Evolutionary conservation across 495 filamentous ascomycete species (phyloP).

Genomic region (Hyaloscypha variabilis): DNA sequence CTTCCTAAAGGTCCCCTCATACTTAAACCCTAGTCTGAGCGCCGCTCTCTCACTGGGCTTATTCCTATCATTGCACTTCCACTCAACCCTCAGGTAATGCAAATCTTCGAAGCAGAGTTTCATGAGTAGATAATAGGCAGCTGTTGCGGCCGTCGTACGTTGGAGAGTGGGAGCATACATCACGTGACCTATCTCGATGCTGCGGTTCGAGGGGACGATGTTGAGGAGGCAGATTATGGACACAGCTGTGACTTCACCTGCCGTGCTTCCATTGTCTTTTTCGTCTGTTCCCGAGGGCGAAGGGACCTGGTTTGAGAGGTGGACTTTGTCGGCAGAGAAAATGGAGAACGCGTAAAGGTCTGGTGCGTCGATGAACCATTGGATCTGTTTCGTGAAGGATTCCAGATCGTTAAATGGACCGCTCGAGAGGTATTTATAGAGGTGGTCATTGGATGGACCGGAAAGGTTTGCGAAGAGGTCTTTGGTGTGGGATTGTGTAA

Average conservation of each 20-base stretch:
- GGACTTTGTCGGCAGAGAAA: constrained; percentile 29
- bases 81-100: constrained; percentile 57
- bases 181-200: constrained; percentile 53
- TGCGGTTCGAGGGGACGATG: constrained; percentile 42
- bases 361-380: constrained; percentile 31
- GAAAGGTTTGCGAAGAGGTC: constrained; percentile 44
- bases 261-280: constrained; percentile 17
- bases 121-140: constrained; percentile 51
- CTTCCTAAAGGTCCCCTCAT: constrained; percentile 57
- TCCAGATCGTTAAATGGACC: constrained; percentile 42
- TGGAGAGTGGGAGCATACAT: constrained; percentile 49
- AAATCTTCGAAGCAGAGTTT: constrained; percentile 50
- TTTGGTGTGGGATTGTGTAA: constrained; percentile 40
- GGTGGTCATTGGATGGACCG: constrained; percentile 36
- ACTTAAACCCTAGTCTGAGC: constrained; percentile 51
- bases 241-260: constrained; percentile 30
- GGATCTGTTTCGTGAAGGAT: constrained; percentile 36
- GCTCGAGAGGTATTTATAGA: constrained; percentile 51
- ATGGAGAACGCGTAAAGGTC: constrained; percentile 49
- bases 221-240: constrained; percentile 47
- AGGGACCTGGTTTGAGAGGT: constrained; percentile 1
- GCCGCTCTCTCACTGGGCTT: constrained; percentile 50
- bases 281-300: constrained; percentile 9
- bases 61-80: constrained; percentile 60
- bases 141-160: constrained; percentile 51